Base-by-base conservation (phyloP, 2,329 filamentous ascomycete species). In the Diaporthe humulicola region DNA sequence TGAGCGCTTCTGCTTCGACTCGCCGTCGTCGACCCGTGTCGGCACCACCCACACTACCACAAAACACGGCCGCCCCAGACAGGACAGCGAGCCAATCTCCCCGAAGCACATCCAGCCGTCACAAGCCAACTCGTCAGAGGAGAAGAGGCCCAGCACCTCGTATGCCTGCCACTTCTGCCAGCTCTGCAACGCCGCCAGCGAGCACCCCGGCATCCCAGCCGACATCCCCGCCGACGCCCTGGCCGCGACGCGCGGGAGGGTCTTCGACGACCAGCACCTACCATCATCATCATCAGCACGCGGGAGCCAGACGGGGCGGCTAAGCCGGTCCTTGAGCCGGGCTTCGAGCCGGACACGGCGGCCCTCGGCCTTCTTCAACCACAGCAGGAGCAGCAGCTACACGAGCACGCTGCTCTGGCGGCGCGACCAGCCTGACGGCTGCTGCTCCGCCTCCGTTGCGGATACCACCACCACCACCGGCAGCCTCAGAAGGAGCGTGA, bases 71-170 rank as follows among this genome's bases (percentile, higher is more conserved):
- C 48, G 57, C 25, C 4, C 40, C 14, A 58, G 69, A n/a, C 48
- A 72, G 61, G 61, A 70, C 61, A 73, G 71, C 42, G 60, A 69
- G 28, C 61, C 71, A 4, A 28, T 73, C 6, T 73, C 71, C 17
- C 71, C 71, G 15, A 70, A 33, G n/a, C 50, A 73, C 15, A 30
- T 70, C 15, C 30, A 22, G 22, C 30, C 45, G 33, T 7, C 28
- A 28, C 66, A 42, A 15, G 36, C 64, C 19, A 14, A 36, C 14
- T 5, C 25, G 1, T 17, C 5, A 2, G 30, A 30, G 8, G 22
- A 40, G 9, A 9, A n/a, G 12, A 19, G 45, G 30, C 28, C 45
- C n/a, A 40, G 19, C 25, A 45, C 19, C 45, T 42, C 64, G 40
- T 15, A 56, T 40, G 15, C 10, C 25, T 67, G 70, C 52, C 42